Conservation (phyloP, 495 filamentous ascomycete species). For the Evansstolkia leycettana region DNA sequence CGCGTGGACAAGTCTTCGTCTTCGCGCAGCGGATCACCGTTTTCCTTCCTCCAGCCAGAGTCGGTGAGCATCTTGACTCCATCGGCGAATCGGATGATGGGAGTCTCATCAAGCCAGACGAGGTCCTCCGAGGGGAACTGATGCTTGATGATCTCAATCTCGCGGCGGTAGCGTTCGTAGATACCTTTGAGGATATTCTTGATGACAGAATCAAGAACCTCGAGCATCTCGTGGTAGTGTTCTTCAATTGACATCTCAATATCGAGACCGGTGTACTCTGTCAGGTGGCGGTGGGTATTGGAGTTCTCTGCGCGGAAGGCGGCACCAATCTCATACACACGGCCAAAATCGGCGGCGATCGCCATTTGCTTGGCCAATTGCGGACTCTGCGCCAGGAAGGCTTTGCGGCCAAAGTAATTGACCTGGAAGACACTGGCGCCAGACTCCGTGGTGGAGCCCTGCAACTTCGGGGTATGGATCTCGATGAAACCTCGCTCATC, state of each 20-base stretch:
- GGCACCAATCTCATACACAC: conserved; percentile 78
- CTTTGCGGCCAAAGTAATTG: conserved; percentile 71
- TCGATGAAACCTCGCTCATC: conserved; percentile 65
- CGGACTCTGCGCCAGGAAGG: conserved; percentile 79
- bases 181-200: conserved; percentile 71
- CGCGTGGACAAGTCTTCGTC: conserved; percentile 73
- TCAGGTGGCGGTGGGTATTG: conserved; percentile 90
- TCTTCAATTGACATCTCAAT: conserved; percentile 91
- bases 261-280: conserved; percentile 92
- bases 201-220: conserved; percentile 64
- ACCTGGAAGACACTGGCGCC: conserved; percentile 85
- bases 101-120: conserved; percentile 74
- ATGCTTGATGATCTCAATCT: conserved; percentile 54
- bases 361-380: conserved; percentile 94
- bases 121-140: conserved; percentile 56
- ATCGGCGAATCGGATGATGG: conserved; percentile 67
- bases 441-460: conserved; percentile 80
- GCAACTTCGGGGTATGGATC: conserved; percentile 80
- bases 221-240: conserved; percentile 73
- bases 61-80: conserved; percentile 70
- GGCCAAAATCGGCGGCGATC: conserved; percentile 76
- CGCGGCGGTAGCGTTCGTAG: conserved; percentile 49
- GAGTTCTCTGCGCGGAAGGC: conserved; percentile 93
- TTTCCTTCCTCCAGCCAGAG: conserved; percentile 65
- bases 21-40: conserved; percentile 53